Conservation (phyloP, 257 asterid genomes). For the Primulina tabacum region DNA sequence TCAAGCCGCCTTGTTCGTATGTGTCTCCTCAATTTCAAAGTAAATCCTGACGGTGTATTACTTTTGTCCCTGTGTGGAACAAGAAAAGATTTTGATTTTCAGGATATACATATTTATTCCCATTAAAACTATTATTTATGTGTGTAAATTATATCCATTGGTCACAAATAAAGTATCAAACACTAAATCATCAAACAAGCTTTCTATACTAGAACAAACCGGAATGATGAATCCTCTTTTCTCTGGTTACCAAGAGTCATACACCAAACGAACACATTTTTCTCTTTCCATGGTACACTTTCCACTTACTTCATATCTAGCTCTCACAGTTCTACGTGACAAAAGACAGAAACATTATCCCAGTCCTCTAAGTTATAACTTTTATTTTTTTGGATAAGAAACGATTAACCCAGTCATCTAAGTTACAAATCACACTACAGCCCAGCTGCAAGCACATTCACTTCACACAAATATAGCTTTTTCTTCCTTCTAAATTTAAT, state of each 20-base stretch:
- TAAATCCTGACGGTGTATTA: conserved; percentile 97
- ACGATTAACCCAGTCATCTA: not conserved
- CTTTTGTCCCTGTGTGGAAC: conserved; percentile 74
- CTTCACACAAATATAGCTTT: not conserved
- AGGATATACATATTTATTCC: not conserved
- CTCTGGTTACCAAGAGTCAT: not conserved
- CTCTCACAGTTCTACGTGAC: not conserved
- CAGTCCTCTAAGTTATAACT: not conserved
- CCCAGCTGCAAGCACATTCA: conserved; percentile 12
- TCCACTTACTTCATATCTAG: not conserved
- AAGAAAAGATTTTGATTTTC: conserved; percentile 14
- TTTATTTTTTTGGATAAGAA: not conserved
- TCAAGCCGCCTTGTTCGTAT: conserved; percentile 95
- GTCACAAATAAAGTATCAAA: not conserved
- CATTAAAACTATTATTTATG: not conserved
- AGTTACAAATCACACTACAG: not conserved
- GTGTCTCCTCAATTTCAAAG: conserved; percentile 89
- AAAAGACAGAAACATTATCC: conserved; percentile 9
- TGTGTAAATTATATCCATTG: conserved; percentile 6
- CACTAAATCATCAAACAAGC: not conserved
- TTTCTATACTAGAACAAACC: not conserved
- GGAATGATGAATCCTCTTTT: not conserved
- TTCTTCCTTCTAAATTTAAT: not conserved
- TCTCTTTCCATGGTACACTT: conserved; percentile 12
- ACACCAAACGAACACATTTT: conserved; percentile 2